phyloP scores from a whole-genome alignment of 164 flowering plant genomes.

The Nelumbo lutea region DNA sequence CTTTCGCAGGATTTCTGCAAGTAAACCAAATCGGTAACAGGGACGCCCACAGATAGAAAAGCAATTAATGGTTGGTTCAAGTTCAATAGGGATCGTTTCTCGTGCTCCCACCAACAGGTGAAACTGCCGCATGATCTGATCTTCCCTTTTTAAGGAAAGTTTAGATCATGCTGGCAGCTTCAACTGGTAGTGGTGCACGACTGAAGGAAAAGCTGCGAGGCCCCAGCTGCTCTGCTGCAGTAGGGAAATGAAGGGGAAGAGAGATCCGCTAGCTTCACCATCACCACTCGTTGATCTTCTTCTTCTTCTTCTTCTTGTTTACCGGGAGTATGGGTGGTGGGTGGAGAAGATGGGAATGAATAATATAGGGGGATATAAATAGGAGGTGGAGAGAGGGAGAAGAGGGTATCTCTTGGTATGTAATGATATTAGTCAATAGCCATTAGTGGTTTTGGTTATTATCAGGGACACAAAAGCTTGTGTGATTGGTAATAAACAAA shows the following conservation, averaged over 20 bases:
- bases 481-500: constrained; percentile 7
- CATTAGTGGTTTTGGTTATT: constrained; percentile 9
- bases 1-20: constrained; percentile 12
- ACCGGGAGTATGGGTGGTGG: neutral
- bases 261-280: neutral
- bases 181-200: constrained; percentile 50
- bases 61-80: neutral
- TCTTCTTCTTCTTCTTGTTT: neutral
- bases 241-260: neutral
- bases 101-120: constrained; percentile 54
- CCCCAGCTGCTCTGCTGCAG: too few species aligned
- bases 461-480: constrained; percentile 7
- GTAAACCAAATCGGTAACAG: neutral
- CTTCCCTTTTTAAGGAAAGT: constrained; percentile 27
- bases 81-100: constrained; percentile 1
- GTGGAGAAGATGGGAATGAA: constrained; percentile 10
- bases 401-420: neutral
- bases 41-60: neutral
- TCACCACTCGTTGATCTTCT: neutral
- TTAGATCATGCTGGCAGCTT: constrained; percentile 97
- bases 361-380: constrained; percentile 22
- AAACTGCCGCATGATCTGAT: constrained; percentile 78
- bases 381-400: constrained; percentile 15
- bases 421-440: neutral
- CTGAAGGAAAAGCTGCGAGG: neutral